Conservation (phyloP, 2,329 filamentous ascomycete genomes). For the Lachnellula subtilissima region DNA sequence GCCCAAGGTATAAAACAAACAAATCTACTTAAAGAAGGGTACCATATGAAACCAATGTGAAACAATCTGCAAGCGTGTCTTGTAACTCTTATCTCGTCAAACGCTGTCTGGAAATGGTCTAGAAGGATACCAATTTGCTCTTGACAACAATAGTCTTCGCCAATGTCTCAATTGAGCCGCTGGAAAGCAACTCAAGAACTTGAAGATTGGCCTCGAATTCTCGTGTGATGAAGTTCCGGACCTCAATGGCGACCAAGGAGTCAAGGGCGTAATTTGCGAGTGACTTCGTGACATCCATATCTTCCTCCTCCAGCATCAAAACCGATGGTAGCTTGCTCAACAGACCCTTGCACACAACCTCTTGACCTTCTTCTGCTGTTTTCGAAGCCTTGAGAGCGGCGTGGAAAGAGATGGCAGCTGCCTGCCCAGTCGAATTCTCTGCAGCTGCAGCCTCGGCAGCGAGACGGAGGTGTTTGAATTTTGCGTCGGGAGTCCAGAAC, state of each 20-base stretch:
- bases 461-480: slow-evolving; percentile 44
- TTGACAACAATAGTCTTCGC: slow-evolving; percentile 45
- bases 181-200: slow-evolving; percentile 50
- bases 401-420: slow-evolving; percentile 39
- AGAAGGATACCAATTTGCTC: slow-evolving; percentile 27
- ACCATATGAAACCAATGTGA: neutral
- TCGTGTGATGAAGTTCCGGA: slow-evolving; percentile 35
- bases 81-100: neutral
- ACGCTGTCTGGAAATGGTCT: neutral
- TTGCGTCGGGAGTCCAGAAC: slow-evolving; percentile 51
- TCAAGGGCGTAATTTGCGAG: slow-evolving; percentile 41
- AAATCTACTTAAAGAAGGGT: neutral
- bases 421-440: slow-evolving; percentile 16
- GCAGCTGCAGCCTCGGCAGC: slow-evolving; percentile 35
- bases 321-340: slow-evolving; percentile 44
- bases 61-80: neutral
- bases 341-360: slow-evolving; percentile 41
- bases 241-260: slow-evolving; percentile 30
- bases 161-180: slow-evolving; percentile 45
- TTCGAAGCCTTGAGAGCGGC: slow-evolving; percentile 40
- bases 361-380: slow-evolving; percentile 41
- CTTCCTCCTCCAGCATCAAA: slow-evolving; percentile 45
- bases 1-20: neutral
- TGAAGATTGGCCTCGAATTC: slow-evolving; percentile 41
- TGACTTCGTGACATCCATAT: slow-evolving; percentile 42